A percentile compares a stretch with the other conserved stretches of the same genome.
phyloP scores from a whole-genome alignment of 352 stramenopile species.

The Globisporangium canariense region DNA sequence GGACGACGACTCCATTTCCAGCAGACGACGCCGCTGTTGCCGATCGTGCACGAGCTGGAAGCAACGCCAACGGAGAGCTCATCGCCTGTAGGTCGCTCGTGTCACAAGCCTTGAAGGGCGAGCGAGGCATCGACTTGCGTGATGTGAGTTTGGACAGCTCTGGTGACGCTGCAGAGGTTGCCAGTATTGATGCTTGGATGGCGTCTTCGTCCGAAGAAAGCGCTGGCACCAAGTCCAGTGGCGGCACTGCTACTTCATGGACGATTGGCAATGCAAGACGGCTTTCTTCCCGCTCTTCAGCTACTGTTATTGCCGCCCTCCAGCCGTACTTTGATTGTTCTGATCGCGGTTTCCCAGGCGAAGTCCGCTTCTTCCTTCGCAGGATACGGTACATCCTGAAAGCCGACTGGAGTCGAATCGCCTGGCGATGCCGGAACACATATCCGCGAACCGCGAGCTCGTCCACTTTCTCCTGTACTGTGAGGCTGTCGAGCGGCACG shows the following conservation, averaged over 20 bases:
- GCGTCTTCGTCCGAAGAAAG: not conserved
- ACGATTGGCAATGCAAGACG: not conserved
- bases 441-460: slow-evolving; percentile 72
- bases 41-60: slow-evolving; percentile 3
- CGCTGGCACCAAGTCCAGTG: slow-evolving; percentile 2
- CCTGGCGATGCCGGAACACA: slow-evolving; percentile 54
- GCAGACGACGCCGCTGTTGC: not conserved
- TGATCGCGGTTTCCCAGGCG: not conserved
- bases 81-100: not conserved
- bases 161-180: slow-evolving; percentile 12
- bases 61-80: not conserved
- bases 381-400: slow-evolving; percentile 63
- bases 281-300: not conserved
- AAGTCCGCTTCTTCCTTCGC: slow-evolving; percentile 14
- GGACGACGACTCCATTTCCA: not conserved
- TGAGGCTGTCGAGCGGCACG: slow-evolving; percentile 63
- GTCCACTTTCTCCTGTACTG: slow-evolving; percentile 81
- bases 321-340: not conserved
- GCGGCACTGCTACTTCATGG: not conserved
- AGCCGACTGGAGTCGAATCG: slow-evolving; percentile 55
- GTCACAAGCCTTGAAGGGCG: slow-evolving; percentile 6
- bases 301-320: not conserved
- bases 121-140: slow-evolving; percentile 8
- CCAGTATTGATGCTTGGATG: slow-evolving; percentile 17
- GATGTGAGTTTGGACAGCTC: slow-evolving; percentile 2